Conservation (phyloP, 495 filamentous ascomycete species). For the Emericellopsis terricola region DNA sequence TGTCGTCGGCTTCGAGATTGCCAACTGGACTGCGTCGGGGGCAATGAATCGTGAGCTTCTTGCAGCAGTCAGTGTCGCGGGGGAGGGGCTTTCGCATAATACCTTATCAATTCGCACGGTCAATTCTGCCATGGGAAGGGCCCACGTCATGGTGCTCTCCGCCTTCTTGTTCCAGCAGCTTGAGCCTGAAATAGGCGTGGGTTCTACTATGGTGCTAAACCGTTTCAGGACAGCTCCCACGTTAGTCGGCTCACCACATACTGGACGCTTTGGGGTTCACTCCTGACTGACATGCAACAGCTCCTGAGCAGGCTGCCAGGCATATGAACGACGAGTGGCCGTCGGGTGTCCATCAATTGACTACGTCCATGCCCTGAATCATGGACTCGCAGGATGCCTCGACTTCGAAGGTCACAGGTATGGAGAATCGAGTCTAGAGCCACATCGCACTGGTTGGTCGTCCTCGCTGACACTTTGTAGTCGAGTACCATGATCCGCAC, state of each 20-base stretch:
- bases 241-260: no score
- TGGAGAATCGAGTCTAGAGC: conserved; percentile 2
- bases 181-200: no score
- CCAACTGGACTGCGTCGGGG: no score
- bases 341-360: no score
- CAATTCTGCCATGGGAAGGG: background rate
- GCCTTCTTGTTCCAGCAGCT: no score
- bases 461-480: conserved; percentile 9
- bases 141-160: background rate
- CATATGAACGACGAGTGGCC: no score
- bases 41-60: background rate
- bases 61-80: background rate
- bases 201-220: no score
- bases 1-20: no score
- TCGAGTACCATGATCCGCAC: conserved; percentile 76
- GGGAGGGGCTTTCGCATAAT: background rate
- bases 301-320: background rate
- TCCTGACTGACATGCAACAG: conserved; percentile 1
- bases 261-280: background rate
- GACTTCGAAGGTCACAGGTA: conserved; percentile 58
- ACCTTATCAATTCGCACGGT: background rate
- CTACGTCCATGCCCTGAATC: no score
- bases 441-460: conserved; percentile 1
- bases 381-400: conserved; percentile 45
- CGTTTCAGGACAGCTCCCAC: background rate